Base-by-base conservation (phyloP, 2,329 filamentous ascomycete species). In the Bipolaris sorokiniana region DNA sequence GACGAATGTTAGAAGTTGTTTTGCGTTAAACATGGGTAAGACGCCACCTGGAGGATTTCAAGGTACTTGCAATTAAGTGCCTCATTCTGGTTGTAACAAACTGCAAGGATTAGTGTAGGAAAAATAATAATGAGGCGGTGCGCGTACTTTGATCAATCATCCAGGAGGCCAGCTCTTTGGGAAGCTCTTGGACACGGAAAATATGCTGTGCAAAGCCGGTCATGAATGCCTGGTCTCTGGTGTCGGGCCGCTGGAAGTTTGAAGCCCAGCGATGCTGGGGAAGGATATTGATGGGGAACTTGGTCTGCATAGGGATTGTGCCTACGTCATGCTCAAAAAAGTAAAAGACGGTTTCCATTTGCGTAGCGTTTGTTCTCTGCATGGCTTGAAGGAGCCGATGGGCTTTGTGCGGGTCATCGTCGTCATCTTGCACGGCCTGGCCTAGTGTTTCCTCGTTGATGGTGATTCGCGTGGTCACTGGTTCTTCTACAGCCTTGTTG, bases 381-480 rank as follows among this genome's bases (percentile, higher is more conserved):
- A 90, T 81, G 36, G 86, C 87, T 59, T 81, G 77, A 57, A 83
- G 77, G 28, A 88, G 74, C 61, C 83, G 83, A 55, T 79, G 75
- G 5, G 80, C 71, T 28, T 74, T 77, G 7, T 96, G 81, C 81
- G 96, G 61, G 88, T 91, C 28, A 84, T 97, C 26, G 84, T 97
- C 66, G 86, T 94, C 66, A 86, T 94, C 67, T 88, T 91, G 46
- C 5, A 74, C 59, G 10, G 64, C 62, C 51, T 64, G 62, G 4
- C 64, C 66, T 15, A 76, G 56, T 33, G 64, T 62, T 13, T 69
- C 62, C 65, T 75, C 67, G 38, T 62, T 64, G 20, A 75, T 51
- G 1, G 50, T 37, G 4, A 65, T 31, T 9, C 56, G 46, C 5
- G 48, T 22, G 16, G 23, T 47, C 9, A 34, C 33, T 37, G 48